Evolutionary conservation across 1,284 basidiomycete genomes (phyloP).

Genomic region (Tilletia horrida): DNA sequence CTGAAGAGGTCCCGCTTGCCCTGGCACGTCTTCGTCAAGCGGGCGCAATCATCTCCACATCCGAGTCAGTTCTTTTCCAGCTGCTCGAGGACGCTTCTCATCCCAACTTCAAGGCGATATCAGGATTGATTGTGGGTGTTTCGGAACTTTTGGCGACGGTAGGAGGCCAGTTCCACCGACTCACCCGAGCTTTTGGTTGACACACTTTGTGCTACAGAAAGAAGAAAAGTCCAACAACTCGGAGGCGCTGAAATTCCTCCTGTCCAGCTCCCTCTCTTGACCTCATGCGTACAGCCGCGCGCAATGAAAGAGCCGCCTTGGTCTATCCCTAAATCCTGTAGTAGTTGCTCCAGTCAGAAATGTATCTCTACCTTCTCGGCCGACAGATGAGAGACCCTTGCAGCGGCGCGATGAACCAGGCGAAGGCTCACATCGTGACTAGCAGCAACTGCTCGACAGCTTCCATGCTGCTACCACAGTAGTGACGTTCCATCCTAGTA

Average conservation of each 20-base stretch:
- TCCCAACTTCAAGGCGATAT: conserved; percentile 71
- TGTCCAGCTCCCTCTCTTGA: background rate
- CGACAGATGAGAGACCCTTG: too few species aligned
- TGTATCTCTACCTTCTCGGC: too few species aligned
- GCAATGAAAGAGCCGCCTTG: too few species aligned
- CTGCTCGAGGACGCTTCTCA: conserved; percentile 67
- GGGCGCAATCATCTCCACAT: conserved; percentile 73
- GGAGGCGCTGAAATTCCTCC: background rate
- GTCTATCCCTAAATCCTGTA: too few species aligned
- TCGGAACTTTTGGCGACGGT: background rate
- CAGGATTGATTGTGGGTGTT: conserved; percentile 61
- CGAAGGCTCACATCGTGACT: too few species aligned
- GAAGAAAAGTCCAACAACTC: conserved; percentile 4
- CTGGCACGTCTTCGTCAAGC: conserved; percentile 69
- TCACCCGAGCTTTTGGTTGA: background rate
- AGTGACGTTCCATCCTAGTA: too few species aligned
- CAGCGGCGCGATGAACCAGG: too few species aligned
- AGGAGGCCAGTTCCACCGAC: background rate
- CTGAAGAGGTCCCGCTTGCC: conserved; percentile 58
- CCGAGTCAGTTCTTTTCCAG: conserved; percentile 76
- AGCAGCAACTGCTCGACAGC: too few species aligned
- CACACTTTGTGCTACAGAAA: background rate
- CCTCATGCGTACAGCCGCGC: too few species aligned
- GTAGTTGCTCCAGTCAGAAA: too few species aligned
- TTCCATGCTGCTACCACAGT: too few species aligned